A percentile compares a stretch with the other conserved stretches of the same genome.
Conservation (phyloP, 306 rosid genomes). For the Citrullus colocynthis region DNA sequence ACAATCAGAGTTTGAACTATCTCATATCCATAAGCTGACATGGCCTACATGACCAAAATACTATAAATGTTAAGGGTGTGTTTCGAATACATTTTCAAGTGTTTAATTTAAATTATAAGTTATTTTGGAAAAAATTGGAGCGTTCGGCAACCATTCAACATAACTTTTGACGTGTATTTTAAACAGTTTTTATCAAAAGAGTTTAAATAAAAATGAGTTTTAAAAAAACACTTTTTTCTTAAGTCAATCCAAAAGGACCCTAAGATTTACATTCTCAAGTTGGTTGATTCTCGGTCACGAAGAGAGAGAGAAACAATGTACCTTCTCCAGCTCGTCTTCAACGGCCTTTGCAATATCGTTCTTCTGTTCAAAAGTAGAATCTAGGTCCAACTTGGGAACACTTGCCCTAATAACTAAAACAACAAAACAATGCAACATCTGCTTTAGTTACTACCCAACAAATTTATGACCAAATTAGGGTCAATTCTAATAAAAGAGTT, state of each 20-base stretch:
- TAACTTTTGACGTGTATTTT: too few species aligned
- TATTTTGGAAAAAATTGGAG: too few species aligned
- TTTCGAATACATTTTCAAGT: too few species aligned
- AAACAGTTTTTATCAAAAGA: too few species aligned
- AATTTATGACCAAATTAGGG: not conserved
- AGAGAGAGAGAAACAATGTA: not conserved
- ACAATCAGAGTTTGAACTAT: slow-evolving; percentile 41
- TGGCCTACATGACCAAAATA: slow-evolving; percentile 25
- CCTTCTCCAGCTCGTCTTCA: slow-evolving; percentile 43
- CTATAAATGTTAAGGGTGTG: not conserved
- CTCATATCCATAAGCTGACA: slow-evolving; percentile 42
- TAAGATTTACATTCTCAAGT: not conserved
- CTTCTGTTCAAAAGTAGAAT: slow-evolving; percentile 46
- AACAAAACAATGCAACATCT: not conserved
- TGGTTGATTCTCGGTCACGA: not conserved
- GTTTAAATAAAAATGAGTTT: too few species aligned
- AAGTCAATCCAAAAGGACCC: too few species aligned
- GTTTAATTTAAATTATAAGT: too few species aligned
- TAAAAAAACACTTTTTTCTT: too few species aligned
- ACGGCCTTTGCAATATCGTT: slow-evolving; percentile 45
- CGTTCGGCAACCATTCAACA: too few species aligned
- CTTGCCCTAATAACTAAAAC: slow-evolving; percentile 40
- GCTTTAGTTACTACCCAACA: not conserved
- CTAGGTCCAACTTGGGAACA: slow-evolving; percentile 44
- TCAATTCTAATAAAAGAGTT: not conserved